Evolutionary conservation across 306 rosid species (phyloP).

Genomic region (Dalbergia cultrata): DNA sequence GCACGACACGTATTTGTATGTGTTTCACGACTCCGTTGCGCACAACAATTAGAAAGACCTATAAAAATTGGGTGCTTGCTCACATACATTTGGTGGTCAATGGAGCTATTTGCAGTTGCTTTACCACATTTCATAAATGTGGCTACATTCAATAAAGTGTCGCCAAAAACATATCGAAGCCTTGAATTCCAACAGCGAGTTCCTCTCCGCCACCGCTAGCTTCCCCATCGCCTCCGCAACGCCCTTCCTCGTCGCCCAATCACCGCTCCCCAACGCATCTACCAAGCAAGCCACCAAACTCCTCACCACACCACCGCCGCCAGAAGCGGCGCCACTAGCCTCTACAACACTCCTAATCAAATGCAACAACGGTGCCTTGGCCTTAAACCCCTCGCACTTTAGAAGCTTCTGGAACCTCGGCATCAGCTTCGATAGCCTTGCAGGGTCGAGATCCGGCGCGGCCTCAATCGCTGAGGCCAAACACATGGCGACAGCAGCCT

Average conservation of each 20-base stretch:
- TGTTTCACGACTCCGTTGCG: no score
- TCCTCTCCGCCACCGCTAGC: constrained; percentile 69
- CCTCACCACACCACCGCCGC: constrained; percentile 54
- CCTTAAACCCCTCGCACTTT: constrained; percentile 72
- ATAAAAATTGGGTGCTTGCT: no score
- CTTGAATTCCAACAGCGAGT: constrained; percentile 64
- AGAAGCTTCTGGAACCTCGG: constrained; percentile 76
- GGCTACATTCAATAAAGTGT: no score
- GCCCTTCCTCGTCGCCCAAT: constrained; percentile 85
- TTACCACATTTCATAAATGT: no score
- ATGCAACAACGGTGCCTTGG: constrained; percentile 72
- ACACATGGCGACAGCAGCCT: constrained; percentile 78
- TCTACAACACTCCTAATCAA: constrained; percentile 66
- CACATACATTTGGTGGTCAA: no score
- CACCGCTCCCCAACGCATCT: constrained; percentile 60
- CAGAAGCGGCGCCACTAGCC: constrained; percentile 62
- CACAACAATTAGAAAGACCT: no score
- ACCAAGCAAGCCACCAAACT: constrained; percentile 66
- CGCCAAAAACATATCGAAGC: no score
- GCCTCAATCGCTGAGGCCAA: constrained; percentile 71
- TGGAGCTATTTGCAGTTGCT: no score
- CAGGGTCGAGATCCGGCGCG: constrained; percentile 69
- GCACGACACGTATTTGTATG: no score
- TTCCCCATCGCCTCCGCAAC: constrained; percentile 73
- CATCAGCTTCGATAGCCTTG: constrained; percentile 66